These are phyloP conservation scores for Gautieria morchelliformis DNA, from an alignment of 768 basidiomycete species.

Conservation along the genomic window DNA sequence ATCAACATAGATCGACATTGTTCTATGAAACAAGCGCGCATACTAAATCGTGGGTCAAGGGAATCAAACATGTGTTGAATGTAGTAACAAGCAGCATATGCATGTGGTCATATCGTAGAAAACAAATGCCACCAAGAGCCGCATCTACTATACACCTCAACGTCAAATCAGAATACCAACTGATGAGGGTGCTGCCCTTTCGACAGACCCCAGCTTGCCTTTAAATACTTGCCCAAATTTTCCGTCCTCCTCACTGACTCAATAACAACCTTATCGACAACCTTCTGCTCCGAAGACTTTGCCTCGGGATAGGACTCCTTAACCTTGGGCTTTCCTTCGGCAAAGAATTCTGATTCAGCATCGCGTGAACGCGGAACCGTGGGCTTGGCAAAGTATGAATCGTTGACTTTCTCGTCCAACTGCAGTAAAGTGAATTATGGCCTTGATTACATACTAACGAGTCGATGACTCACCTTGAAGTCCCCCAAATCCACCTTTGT, in stretches of 20 bases:
- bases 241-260: slow-evolving; percentile 85
- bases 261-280: slow-evolving; percentile 67
- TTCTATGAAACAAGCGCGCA: background rate
- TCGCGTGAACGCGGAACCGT: slow-evolving; percentile 58
- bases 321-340: slow-evolving; percentile 83
- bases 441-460: background rate
- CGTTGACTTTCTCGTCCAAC: slow-evolving; percentile 87
- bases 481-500: slow-evolving; percentile 79
- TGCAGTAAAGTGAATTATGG: slow-evolving; percentile 21
- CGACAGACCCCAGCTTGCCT: slow-evolving; percentile 85
- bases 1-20: background rate
- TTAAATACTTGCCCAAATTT: slow-evolving; percentile 87
- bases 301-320: slow-evolving; percentile 81
- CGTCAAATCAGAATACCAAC: slow-evolving; percentile 60
- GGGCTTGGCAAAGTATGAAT: slow-evolving; percentile 87
- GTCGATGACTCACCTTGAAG: slow-evolving; percentile 50
- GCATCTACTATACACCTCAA: slow-evolving; percentile 10
- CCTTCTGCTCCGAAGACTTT: slow-evolving; percentile 88
- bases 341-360: slow-evolving; percentile 96
- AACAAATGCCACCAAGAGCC: slow-evolving; percentile 11
- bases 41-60: no score
- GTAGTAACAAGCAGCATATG: slow-evolving; percentile 18
- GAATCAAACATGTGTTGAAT: background rate
- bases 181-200: slow-evolving; percentile 97
- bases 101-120: slow-evolving; percentile 18